Evolutionary conservation across 495 filamentous ascomycete genomes (phyloP).

Genomic region (Penicillium manginii): DNA sequence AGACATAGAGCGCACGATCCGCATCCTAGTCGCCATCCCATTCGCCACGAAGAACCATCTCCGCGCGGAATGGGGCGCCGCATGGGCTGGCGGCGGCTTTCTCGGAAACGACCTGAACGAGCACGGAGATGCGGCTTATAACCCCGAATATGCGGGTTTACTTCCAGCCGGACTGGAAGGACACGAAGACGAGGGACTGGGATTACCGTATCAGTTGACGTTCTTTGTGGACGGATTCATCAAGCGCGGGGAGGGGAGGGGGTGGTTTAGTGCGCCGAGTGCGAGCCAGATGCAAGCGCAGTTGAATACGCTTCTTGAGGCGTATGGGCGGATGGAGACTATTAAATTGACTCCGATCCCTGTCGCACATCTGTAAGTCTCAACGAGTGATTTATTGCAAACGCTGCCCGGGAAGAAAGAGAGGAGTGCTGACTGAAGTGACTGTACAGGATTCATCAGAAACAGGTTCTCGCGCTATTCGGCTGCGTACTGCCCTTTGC

Average conservation of each 20-base stretch:
- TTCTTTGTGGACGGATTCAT: constrained; percentile 73
- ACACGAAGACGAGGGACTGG: constrained; percentile 66
- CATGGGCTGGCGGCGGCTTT: constrained; percentile 40
- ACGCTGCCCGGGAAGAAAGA: not conserved
- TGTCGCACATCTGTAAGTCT: constrained; percentile 67
- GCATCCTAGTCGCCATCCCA: constrained; percentile 71
- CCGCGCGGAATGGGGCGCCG: constrained; percentile 71
- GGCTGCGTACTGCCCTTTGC: constrained; percentile 75
- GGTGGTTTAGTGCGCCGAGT: constrained; percentile 65
- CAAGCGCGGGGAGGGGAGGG: constrained; percentile 59
- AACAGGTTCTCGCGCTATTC: constrained; percentile 74
- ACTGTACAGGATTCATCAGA: constrained; percentile 65
- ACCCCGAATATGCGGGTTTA: constrained; percentile 63
- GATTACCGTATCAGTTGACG: constrained; percentile 66
- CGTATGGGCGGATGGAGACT: constrained; percentile 75
- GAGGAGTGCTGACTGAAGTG: not conserved
- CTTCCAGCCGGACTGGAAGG: constrained; percentile 62
- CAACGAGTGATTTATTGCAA: not conserved
- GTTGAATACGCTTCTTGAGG: constrained; percentile 63
- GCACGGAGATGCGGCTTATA: constrained; percentile 51
- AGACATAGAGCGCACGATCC: constrained; percentile 62
- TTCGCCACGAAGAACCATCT: constrained; percentile 78
- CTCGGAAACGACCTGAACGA: constrained; percentile 48
- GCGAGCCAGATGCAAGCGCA: constrained; percentile 65
- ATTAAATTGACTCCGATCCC: constrained; percentile 74